Base-by-base conservation (phyloP, 2,329 filamentous ascomycete genomes). In the Colletotrichum navitas region DNA sequence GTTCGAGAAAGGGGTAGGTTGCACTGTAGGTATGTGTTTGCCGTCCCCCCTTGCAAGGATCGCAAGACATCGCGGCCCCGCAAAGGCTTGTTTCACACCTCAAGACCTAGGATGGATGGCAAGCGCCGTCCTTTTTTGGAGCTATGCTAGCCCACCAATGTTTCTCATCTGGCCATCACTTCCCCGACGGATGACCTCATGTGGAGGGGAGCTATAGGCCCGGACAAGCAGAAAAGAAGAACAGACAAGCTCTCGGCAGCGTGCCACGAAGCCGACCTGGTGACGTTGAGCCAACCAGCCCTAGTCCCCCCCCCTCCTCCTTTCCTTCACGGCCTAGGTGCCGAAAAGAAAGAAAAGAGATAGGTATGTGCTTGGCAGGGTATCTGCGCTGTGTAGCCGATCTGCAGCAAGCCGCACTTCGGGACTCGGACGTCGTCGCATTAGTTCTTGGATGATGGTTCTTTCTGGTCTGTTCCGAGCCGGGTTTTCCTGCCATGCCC, bases 71-170 rank as follows among this genome's bases (percentile, higher is more conserved):
- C 41, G n/a, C 47, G 34, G 60, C 41, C 45, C 66, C 55, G 41
- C 39, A 66, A 58, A 72, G 60, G 60, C 68, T 64, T 72, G 68
- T 73, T 73, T 73, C 64, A 69, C 55, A 72, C 68, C 43, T 62
- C 55, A 56, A 29, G 16, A 34, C 12, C 55, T 55, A 14, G 41
- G 54, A 16, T 49, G 36, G 26, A 34, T 36, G n/a, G 32, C 6
- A 59, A 32, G 29, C 63, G 41, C 43, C 51, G 67, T 45, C 70
- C 54, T 73, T 67, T 61, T 51, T 45, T 64, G 34, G 16, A 41
- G 29, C 29, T 16, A 21, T 43, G 18, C 52, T 54, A 47, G 64
- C 45, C 51, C 39, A 16, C 24, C 32, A 47, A 43, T 41, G 55
- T 41, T 36, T 24, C 52, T 36, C 45, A 26, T 47, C 62, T 54